Conservation (phyloP, 352 stramenopile species). For the Peronospora farinosa region DNA sequence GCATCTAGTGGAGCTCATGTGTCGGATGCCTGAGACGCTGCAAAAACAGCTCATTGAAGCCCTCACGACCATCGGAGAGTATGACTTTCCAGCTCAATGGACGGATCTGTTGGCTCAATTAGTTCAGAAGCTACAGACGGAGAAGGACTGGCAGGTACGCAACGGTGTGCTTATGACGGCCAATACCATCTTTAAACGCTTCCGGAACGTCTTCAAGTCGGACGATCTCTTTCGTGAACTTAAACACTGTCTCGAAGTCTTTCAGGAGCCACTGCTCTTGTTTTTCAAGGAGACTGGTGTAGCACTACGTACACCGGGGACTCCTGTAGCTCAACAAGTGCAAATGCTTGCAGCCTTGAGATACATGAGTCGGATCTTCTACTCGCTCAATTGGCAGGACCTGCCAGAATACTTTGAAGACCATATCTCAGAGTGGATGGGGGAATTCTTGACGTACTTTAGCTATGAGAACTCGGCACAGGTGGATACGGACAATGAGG, state of each 20-base stretch:
- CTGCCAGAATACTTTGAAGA: conserved; percentile 99
- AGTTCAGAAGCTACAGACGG: conserved; percentile 87
- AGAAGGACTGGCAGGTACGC: conserved; percentile 88
- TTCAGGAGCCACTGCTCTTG: conserved; percentile 82
- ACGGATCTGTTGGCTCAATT: conserved; percentile 91
- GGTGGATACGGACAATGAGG: conserved; percentile 90
- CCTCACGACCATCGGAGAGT: conserved; percentile 94
- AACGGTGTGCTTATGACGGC: conserved; percentile 95
- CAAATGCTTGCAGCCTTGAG: conserved; percentile 82
- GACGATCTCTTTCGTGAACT: conserved; percentile 94
- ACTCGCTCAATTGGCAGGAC: conserved; percentile 98
- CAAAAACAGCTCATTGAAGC: conserved; percentile 95
- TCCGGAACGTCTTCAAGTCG: conserved; percentile 93
- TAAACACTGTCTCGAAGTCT: conserved; percentile 91
- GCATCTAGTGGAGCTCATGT: conserved; percentile 99
- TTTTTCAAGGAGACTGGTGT: conserved; percentile 72
- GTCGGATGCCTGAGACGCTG: conserved; percentile 87
- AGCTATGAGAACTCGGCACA: conserved; percentile 90
- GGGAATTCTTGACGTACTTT: conserved; percentile 92
- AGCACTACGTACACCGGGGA: conserved; percentile 37
- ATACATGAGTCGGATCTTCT: conserved; percentile 96
- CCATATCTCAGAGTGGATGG: conserved; percentile 96
- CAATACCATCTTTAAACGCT: conserved; percentile 98
- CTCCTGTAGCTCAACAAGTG: conserved; percentile 40
- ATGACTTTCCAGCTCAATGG: conserved; percentile 98